phyloP scores from a whole-genome alignment of 129 eudicot species.

The Deinandra increscens region DNA sequence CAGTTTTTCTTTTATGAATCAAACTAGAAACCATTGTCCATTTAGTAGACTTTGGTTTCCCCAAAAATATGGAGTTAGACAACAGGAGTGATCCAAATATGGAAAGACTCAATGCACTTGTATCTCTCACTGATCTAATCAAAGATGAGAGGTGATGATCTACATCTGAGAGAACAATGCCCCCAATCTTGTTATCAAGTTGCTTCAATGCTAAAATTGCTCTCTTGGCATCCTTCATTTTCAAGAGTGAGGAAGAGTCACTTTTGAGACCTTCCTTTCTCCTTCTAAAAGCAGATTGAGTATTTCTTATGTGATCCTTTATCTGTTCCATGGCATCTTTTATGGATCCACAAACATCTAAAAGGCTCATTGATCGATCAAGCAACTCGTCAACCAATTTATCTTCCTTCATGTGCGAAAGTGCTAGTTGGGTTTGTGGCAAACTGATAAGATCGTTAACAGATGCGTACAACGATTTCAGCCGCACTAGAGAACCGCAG shows the following conservation, averaged over 20 bases:
- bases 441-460: slow-evolving; percentile 27
- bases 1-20: slow-evolving; percentile 17
- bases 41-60: slow-evolving; percentile 27
- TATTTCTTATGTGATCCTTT: slow-evolving; percentile 27
- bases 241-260: slow-evolving; percentile 15
- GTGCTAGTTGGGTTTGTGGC: slow-evolving; percentile 38
- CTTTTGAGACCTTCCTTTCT: slow-evolving; percentile 25
- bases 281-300: slow-evolving; percentile 38
- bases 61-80: slow-evolving; percentile 23
- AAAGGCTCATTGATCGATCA: slow-evolving; percentile 36
- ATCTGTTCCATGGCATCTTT: slow-evolving; percentile 37
- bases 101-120: slow-evolving; percentile 33
- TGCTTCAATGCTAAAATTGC: slow-evolving; percentile 25
- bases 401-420: slow-evolving; percentile 21
- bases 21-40: slow-evolving; percentile 45
- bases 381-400: slow-evolving; percentile 38
- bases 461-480: slow-evolving; percentile 24
- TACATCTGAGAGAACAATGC: slow-evolving; percentile 6
- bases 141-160: slow-evolving; percentile 31
- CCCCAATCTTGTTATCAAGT: slow-evolving; percentile 15
- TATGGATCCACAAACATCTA: slow-evolving; percentile 34
- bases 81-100: slow-evolving; percentile 27
- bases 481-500: slow-evolving; percentile 1
- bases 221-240: slow-evolving; percentile 33
- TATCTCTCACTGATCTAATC: slow-evolving; percentile 35